These are phyloP conservation scores for Salix viminalis DNA, from an alignment of 345 rosid species.

Conservation along the genomic window DNA sequence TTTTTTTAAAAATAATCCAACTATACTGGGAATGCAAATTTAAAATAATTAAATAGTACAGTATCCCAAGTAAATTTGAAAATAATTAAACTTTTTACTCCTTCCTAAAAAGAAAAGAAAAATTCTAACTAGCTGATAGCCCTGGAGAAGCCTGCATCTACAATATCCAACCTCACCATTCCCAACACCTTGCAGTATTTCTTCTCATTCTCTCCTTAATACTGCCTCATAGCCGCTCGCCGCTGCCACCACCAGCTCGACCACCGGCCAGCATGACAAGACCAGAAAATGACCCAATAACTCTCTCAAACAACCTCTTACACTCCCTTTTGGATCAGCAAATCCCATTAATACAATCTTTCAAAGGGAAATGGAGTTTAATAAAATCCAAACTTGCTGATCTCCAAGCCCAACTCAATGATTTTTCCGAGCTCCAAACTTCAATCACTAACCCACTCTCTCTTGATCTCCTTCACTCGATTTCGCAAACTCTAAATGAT, in stretches of 20 bases:
- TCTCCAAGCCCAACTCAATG: slow-evolving; percentile 63
- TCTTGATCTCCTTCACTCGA: slow-evolving; percentile 51
- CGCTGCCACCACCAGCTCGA: neutral
- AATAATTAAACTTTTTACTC: neutral
- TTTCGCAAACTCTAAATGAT: slow-evolving; percentile 45
- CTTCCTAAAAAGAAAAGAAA: neutral
- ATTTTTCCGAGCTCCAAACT: slow-evolving; percentile 48
- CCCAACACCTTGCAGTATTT: neutral
- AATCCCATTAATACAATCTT: slow-evolving; percentile 42
- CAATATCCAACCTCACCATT: neutral
- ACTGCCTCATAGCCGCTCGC: neutral
- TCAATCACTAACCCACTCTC: slow-evolving; percentile 46
- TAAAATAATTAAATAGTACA: neutral
- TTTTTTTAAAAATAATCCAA: neutral
- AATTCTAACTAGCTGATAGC: neutral
- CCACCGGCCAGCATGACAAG: slow-evolving; percentile 36
- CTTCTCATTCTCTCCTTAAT: neutral
- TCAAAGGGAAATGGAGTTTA: slow-evolving; percentile 74
- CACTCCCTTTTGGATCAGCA: slow-evolving; percentile 37
- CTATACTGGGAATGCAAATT: neutral
- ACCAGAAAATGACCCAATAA: slow-evolving; percentile 39
- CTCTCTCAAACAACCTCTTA: slow-evolving; percentile 27
- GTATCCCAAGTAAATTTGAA: neutral
- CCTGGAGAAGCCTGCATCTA: neutral
- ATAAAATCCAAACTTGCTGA: slow-evolving; percentile 55